A percentile compares a stretch with the other conserved stretches of the same genome.
These are phyloP conservation scores for Corchorus capsularis DNA, from an alignment of 345 rosid genomes.

Conservation along the genomic window DNA sequence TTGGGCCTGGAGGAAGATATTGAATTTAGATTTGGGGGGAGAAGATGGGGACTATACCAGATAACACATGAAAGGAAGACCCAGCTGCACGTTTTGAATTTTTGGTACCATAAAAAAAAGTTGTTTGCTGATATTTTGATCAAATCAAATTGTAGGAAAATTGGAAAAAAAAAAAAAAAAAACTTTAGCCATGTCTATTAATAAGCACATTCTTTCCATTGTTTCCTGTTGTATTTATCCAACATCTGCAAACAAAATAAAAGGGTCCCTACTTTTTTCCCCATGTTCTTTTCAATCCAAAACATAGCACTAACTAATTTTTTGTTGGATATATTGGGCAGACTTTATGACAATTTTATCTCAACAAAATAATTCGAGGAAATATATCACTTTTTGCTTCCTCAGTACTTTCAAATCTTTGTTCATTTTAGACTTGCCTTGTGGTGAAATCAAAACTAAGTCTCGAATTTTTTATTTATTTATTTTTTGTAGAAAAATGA, in stretches of 20 bases:
- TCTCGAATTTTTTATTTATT: no score
- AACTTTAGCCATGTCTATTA: no score
- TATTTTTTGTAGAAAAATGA: no score
- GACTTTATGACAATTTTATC: background rate
- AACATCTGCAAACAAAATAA: background rate
- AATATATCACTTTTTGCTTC: background rate
- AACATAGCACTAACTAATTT: background rate
- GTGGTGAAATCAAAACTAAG: no score
- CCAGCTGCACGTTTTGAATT: background rate
- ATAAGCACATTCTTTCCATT: no score
- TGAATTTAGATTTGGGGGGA: background rate
- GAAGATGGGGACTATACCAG: constrained; percentile 1
- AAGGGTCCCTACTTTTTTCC: background rate
- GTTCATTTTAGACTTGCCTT: background rate
- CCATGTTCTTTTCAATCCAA: background rate
- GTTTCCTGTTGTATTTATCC: no score
- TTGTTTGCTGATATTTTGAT: background rate
- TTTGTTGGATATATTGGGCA: background rate
- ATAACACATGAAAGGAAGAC: background rate
- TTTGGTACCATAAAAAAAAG: background rate
- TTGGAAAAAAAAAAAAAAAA: background rate
- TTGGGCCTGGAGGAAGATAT: constrained; percentile 9
- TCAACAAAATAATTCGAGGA: background rate
- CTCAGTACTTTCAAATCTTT: background rate
- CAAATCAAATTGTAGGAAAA: background rate